phyloP scores from a whole-genome alignment of 2,329 filamentous ascomycete species.

The Metarhizium humberi region DNA sequence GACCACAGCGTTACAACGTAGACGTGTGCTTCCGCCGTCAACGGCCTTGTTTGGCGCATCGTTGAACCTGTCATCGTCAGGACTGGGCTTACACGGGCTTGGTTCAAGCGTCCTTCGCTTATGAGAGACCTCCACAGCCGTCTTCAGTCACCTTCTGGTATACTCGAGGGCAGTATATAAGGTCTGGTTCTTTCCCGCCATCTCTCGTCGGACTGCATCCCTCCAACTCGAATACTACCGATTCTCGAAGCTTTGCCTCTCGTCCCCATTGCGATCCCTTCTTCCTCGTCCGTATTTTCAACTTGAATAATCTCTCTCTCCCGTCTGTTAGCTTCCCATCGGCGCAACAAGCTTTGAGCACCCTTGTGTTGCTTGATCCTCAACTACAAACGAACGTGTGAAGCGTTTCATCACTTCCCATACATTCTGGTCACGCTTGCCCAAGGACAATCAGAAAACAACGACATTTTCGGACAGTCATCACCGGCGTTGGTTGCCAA shows the following conservation, averaged over 20 bases:
- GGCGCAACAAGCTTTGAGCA: background rate
- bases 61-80: background rate
- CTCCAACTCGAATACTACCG: background rate
- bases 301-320: background rate
- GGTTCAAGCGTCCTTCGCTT: background rate
- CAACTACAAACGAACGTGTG: background rate
- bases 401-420: too few relatives aligned
- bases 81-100: background rate
- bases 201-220: background rate
- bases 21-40: background rate
- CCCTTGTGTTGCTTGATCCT: background rate
- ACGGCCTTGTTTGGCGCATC: background rate
- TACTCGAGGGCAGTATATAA: conserved; percentile 4
- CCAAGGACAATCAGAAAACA: background rate
- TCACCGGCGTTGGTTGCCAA: background rate
- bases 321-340: background rate
- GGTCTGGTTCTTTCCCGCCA: background rate
- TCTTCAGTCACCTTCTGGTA: conserved; percentile 6
- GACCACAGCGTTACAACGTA: background rate
- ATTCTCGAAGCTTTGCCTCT: background rate
- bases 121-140: background rate
- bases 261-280: background rate
- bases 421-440: too few relatives aligned
- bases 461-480: background rate
- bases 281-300: background rate